Percentiles rank a stretch among this genome's conserved stretches.
phyloP scores from a whole-genome alignment of 163 green algal species.

The Scenedesmus sp. region DNA sequence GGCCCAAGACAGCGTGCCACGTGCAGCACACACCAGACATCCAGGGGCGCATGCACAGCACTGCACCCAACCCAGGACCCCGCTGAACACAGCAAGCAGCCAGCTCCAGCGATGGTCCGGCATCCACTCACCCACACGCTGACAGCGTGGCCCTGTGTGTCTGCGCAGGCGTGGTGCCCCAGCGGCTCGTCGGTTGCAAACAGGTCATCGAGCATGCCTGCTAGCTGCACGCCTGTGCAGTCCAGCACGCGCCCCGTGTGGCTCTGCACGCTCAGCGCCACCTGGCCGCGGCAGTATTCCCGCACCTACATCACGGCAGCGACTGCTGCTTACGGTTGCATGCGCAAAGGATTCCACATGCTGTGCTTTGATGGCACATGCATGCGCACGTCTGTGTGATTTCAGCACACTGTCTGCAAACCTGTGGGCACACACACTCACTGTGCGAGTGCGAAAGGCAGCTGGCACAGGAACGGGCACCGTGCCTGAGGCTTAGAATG shows the following conservation, averaged over 20 bases:
- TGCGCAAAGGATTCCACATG: no score
- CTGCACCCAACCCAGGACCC: neutral
- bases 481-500: no score
- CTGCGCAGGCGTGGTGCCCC: slow-evolving; percentile 54
- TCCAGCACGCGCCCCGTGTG: slow-evolving; percentile 65
- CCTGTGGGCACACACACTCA: no score
- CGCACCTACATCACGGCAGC: slow-evolving; percentile 25
- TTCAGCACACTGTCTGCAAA: no score
- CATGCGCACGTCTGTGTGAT: no score
- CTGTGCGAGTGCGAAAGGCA: no score
- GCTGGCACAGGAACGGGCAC: no score
- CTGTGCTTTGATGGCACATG: no score
- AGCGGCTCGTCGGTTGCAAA: slow-evolving; percentile 78
- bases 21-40: neutral
- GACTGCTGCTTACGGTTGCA: no score
- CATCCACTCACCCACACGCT: slow-evolving; percentile 37
- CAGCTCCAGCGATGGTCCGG: neutral
- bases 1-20: neutral
- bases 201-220: slow-evolving; percentile 78
- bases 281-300: neutral
- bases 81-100: neutral
- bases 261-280: slow-evolving; percentile 25
- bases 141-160: slow-evolving; percentile 8
- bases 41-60: neutral
- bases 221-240: slow-evolving; percentile 75